These are phyloP conservation scores for Backusella circina DNA, from an alignment of 192 early-diverging fungal species.

Conservation along the genomic window DNA sequence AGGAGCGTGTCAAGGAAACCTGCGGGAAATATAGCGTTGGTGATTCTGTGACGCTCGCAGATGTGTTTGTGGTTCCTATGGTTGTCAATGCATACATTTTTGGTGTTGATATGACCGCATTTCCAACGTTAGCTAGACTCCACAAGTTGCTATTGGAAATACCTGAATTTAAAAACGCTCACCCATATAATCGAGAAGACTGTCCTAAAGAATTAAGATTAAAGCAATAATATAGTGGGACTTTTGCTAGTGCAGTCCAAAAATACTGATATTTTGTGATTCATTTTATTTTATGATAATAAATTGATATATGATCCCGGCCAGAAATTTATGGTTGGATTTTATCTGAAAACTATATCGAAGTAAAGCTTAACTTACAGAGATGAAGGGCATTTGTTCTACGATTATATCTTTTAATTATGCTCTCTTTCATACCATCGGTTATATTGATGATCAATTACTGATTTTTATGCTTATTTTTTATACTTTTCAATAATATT, in stretches of 20 bases:
- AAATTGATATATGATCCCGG: neutral
- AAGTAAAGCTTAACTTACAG: neutral
- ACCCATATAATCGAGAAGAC: conserved; percentile 61
- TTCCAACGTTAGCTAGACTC: conserved; percentile 66
- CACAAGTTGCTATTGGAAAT: conserved; percentile 48
- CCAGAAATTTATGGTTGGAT: neutral
- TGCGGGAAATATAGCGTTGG: conserved; percentile 78
- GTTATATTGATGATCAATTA: too few relatives aligned
- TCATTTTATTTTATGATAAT: neutral
- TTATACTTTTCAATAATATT: too few relatives aligned
- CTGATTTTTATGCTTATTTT: too few relatives aligned
- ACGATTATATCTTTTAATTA: too few relatives aligned
- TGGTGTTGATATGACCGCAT: conserved; percentile 65
- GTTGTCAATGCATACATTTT: conserved; percentile 70
- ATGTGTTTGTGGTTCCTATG: conserved; percentile 77
- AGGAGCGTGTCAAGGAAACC: conserved; percentile 56
- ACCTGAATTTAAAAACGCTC: conserved; percentile 61
- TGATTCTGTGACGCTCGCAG: conserved; percentile 79
- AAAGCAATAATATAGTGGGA: neutral
- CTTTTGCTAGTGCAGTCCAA: neutral
- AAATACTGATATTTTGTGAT: neutral
- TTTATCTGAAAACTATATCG: neutral
- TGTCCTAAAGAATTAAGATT: conserved; percentile 55
- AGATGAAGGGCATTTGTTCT: too few relatives aligned
- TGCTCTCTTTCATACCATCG: too few relatives aligned